phyloP scores from a whole-genome alignment of 2,329 filamentous ascomycete species.

The Monilinia polystroma region DNA sequence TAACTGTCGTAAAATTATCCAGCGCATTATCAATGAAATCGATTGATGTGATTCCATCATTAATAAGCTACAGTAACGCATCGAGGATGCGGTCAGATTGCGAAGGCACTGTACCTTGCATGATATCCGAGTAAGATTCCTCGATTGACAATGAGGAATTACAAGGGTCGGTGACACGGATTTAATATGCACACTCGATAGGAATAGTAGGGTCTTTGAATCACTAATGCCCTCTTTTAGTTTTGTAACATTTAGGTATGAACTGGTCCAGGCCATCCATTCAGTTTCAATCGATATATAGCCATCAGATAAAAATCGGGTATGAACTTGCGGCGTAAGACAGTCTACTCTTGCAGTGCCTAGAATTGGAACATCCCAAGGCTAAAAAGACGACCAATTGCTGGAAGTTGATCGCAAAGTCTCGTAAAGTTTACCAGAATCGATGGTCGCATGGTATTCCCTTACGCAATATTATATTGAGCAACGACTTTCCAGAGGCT shows the following conservation, averaged over 20 bases:
- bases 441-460: no score
- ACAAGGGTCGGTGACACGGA: background rate
- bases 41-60: background rate
- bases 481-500: no score
- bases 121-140: background rate
- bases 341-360: background rate
- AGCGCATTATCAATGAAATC: background rate
- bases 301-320: background rate
- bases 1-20: background rate
- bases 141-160: background rate
- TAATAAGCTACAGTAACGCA: background rate
- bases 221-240: background rate
- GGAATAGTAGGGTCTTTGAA: background rate
- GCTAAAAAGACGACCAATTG: background rate
- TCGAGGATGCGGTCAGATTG: background rate
- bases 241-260: background rate
- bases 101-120: background rate
- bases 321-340: background rate
- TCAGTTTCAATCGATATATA: background rate
- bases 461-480: no score
- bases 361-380: background rate
- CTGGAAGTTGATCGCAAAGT: background rate
- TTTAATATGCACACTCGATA: background rate
- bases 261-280: background rate
- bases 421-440: background rate